Evolutionary conservation across 306 rosid genomes (phyloP).

Genomic region (Citrullus colocynthis): DNA sequence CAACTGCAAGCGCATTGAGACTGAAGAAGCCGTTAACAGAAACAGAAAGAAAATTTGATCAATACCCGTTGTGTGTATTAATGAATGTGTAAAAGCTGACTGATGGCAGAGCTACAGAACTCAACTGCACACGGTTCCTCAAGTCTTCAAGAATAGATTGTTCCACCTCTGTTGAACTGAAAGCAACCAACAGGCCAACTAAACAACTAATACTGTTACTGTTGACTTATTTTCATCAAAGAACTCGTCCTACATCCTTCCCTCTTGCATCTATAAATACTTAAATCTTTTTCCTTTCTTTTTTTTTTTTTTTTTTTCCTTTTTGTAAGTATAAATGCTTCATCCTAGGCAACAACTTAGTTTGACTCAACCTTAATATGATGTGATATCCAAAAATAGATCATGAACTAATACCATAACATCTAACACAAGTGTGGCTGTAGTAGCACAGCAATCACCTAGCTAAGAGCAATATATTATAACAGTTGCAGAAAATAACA

Average conservation of each 20-base stretch:
- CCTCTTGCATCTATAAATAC: background rate
- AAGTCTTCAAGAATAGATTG: constrained; percentile 92
- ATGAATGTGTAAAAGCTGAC: constrained; percentile 85
- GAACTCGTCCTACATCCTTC: background rate
- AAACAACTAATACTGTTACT: background rate
- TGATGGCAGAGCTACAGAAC: constrained; percentile 76
- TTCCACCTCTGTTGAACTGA: constrained; percentile 80
- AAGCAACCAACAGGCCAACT: constrained; percentile 20
- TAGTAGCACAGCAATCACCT: background rate
- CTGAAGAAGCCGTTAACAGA: background rate
- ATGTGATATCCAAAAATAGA: background rate
- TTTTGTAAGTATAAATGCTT: background rate
- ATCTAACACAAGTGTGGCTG: background rate
- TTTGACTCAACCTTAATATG: background rate
- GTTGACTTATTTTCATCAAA: background rate
- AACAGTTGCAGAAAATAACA: background rate
- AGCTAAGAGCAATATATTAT: background rate
- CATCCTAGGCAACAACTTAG: background rate
- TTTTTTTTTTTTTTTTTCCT: too few species aligned
- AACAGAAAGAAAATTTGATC: background rate
- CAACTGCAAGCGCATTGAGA: constrained; percentile 12
- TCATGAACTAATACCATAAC: background rate
- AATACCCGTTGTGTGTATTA: constrained; percentile 80
- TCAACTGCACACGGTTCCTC: constrained; percentile 93
- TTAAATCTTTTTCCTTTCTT: too few species aligned